Base-by-base conservation (phyloP, 2,329 filamentous ascomycete species). In the Xylaria sp. region DNA sequence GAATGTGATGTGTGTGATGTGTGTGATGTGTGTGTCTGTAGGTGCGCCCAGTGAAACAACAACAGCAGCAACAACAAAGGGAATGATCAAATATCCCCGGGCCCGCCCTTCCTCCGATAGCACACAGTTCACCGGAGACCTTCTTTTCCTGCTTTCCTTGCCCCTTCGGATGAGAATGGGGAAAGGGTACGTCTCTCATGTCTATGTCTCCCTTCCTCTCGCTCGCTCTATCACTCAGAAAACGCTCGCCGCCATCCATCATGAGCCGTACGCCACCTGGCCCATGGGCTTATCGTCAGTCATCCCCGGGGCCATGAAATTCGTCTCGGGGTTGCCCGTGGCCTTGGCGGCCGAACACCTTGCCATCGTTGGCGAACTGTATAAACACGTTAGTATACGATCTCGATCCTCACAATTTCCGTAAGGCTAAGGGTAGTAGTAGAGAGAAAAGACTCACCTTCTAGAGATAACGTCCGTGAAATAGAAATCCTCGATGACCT, bases 381-480 rank as follows among this genome's bases (percentile, higher is more conserved):
- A n/a, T 16, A 37, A 1, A 17, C n/a, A 9, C 53, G 54, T 48
- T 52, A 62, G 62, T 57, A 52, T 57, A 52, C 58, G 11, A 4
- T 44, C 24, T 34, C 11, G 29, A 7, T 6, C 29, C 29, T 34
- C 5, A 5, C n/a, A n/a, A n/a, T n/a, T n/a, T n/a, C n/a, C n/a
- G n/a, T n/a, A n/a, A n/a, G n/a, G n/a, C n/a, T n/a, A n/a, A n/a
- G n/a, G n/a, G n/a, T 26, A 7, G 29, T 34, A 13, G 3, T 58
- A 39, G 40, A 43, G 7, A 45, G 16, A 39, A n/a, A 41, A 69
- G 59, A 78, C 86, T 74, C 79, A 94, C 91, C 91, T 97, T 83
- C 94, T 88, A 38, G 92, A 96, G 74, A 99, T 97, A 54, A 88
- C 86, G 76, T 99, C 93, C 73, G 94, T 99, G 76, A 97, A 96